Percentiles rank a stretch among this genome's conserved stretches.
Conservation (phyloP, 805 yeast genomes). For the Ogataea philodendri region DNA sequence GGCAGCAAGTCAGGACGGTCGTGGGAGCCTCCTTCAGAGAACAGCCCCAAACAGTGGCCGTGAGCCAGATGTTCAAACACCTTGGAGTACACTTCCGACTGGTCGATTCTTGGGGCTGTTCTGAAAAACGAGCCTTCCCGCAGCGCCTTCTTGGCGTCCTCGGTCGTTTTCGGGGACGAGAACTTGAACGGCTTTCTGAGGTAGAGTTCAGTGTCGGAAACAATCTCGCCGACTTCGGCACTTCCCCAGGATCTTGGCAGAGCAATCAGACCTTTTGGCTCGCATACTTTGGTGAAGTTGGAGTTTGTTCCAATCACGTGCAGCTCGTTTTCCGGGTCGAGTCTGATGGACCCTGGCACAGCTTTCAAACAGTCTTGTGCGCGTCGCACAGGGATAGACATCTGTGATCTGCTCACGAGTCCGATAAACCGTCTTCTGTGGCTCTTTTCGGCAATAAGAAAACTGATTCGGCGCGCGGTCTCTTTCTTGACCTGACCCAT, state of each 20-base stretch:
- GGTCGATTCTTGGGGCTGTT: slow-evolving; percentile 82
- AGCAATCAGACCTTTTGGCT: slow-evolving; percentile 64
- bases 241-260: slow-evolving; percentile 78
- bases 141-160: slow-evolving; percentile 41
- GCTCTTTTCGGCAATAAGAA: slow-evolving; percentile 53
- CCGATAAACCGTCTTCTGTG: slow-evolving; percentile 61
- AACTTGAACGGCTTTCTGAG: slow-evolving; percentile 66
- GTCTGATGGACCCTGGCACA: slow-evolving; percentile 64
- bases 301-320: slow-evolving; percentile 65
- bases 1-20: slow-evolving; percentile 91
- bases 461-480: slow-evolving; percentile 47
- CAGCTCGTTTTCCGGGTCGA: slow-evolving; percentile 45
- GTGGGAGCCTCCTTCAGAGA: slow-evolving; percentile 98
- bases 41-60: slow-evolving; percentile 85
- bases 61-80: slow-evolving; percentile 82
- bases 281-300: slow-evolving; percentile 59
- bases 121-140: slow-evolving; percentile 57
- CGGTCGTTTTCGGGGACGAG: slow-evolving; percentile 39
- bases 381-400: slow-evolving; percentile 87
- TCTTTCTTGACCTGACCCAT: slow-evolving; percentile 71
- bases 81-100: slow-evolving; percentile 73
- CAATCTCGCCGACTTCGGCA: slow-evolving; percentile 62
- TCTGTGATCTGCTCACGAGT: slow-evolving; percentile 66
- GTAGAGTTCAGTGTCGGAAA: slow-evolving; percentile 67
- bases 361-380: slow-evolving; percentile 79